phyloP scores from a whole-genome alignment of 768 basidiomycete genomes.

The Aureoboletus auriporus region DNA sequence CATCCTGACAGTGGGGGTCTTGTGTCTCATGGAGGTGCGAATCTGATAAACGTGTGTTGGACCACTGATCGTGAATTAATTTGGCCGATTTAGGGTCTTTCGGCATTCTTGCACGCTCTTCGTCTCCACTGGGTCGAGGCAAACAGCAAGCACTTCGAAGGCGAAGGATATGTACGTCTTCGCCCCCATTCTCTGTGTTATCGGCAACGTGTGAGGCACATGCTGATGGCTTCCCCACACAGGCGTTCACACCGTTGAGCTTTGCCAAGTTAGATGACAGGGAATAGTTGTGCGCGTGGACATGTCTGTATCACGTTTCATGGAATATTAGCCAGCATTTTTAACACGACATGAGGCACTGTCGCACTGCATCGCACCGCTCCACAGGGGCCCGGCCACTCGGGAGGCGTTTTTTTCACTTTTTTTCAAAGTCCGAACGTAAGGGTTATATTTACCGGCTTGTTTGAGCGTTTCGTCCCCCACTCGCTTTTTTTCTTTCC shows the following conservation, averaged over 20 bases:
- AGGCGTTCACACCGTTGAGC: conserved; percentile 48
- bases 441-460: conserved; percentile 15
- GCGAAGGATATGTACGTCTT: conserved; percentile 77
- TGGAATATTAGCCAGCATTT: conserved; percentile 16
- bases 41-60: conserved; percentile 15
- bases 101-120: conserved; percentile 94
- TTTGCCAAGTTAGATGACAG: conserved; percentile 41
- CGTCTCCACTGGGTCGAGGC: conserved; percentile 98
- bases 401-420: conserved; percentile 6
- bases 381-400: background rate
- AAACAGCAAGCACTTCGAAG: conserved; percentile 94
- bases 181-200: conserved; percentile 7
- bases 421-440: conserved; percentile 33
- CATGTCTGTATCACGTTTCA: conserved; percentile 15
- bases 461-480: conserved; percentile 19
- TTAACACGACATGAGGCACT: conserved; percentile 7
- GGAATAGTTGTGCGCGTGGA: conserved; percentile 21
- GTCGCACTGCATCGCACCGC: background rate
- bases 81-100: conserved; percentile 61
- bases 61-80: conserved; percentile 7
- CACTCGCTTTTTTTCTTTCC: conserved; percentile 26
- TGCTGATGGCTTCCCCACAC: conserved; percentile 24
- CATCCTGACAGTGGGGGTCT: conserved; percentile 62
- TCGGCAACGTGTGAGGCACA: conserved; percentile 21
- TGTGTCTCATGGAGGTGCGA: conserved; percentile 94